Evolutionary conservation across 2,329 filamentous ascomycete genomes (phyloP).

Genomic region (Aspergillus caelatus): DNA sequence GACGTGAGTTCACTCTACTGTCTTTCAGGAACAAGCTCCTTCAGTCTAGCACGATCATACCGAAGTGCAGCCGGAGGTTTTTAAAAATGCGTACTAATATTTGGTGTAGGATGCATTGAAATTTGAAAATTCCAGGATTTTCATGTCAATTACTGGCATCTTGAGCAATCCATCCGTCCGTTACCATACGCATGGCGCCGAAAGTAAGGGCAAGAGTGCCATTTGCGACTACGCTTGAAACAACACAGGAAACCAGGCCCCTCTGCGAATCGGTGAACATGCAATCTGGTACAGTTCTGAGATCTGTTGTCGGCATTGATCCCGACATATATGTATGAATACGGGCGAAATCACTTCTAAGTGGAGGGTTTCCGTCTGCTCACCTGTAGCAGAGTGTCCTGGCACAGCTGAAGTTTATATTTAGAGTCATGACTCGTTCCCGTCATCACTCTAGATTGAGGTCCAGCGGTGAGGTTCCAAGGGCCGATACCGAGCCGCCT

Average conservation of each 20-base stretch:
- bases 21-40: neutral
- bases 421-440: neutral
- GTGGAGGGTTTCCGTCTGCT: neutral
- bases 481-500: neutral
- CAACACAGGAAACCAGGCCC: neutral
- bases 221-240: neutral
- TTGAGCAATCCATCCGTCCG: neutral
- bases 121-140: neutral
- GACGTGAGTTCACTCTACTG: neutral
- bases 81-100: neutral
- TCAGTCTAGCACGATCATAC: neutral
- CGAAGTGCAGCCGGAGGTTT: neutral
- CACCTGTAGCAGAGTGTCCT: neutral
- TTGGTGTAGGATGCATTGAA: neutral
- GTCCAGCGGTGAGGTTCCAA: neutral
- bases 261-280: neutral
- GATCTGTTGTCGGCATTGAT: neutral
- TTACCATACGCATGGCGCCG: neutral
- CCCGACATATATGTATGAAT: neutral
- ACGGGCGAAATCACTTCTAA: neutral
- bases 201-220: neutral
- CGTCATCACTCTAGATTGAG: neutral
- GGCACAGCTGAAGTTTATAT: neutral
- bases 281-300: neutral
- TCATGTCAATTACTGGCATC: neutral